Evolutionary conservation across 202 grass and related monocot species (phyloP), one percentile per base, ranked within the genome.

Genomic region (Setaria viridis): DNA sequence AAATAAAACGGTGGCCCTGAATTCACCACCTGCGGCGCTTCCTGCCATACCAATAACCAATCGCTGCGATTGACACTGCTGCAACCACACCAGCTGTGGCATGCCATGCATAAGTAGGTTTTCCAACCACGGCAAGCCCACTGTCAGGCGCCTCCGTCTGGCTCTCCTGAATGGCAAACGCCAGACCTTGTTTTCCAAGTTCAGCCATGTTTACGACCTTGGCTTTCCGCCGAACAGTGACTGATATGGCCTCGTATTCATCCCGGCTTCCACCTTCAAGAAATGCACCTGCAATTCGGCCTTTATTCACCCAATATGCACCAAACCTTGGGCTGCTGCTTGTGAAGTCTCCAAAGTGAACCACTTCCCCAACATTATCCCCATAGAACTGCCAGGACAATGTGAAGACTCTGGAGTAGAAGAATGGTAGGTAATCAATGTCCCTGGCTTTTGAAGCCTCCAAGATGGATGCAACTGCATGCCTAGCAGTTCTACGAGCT

Each of bases 361-460:
- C 72, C 19, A 86, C 93, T 57, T 91, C 91, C 57, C 96, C 96
- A 70, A 90, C 62, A 80, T 94, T 99, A 75, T 99, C 90, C 54
- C 96, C 96, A 45, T 95, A 99, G 85, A 99, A 99, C 67, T 99
- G 96, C 96, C 96, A 99, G 16, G 91, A 94, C 25, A 99, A 81
- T 42, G 91, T 78, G 85, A 99, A 99, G 64, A 99, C 90, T 87
- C 96, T 92, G 29, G 96, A 99, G 84, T 99, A 99, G 70, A 99
- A 95, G 90, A 99, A 99, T 45, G 96, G 96, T 11, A 99, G 32
- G 72, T 95, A 99, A 79, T 99, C 88, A 0, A 99, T 71, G 13
- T 99, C 91, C 55, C 72, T 91, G 46, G 86, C 91, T 86, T 84
- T 89, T 5, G 76, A 70, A 82, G 91, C 82, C 53, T 89, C 82